These are phyloP conservation scores for Vitis cinerea DNA, from an alignment of 164 flowering plant genomes.

Conservation along the genomic window DNA sequence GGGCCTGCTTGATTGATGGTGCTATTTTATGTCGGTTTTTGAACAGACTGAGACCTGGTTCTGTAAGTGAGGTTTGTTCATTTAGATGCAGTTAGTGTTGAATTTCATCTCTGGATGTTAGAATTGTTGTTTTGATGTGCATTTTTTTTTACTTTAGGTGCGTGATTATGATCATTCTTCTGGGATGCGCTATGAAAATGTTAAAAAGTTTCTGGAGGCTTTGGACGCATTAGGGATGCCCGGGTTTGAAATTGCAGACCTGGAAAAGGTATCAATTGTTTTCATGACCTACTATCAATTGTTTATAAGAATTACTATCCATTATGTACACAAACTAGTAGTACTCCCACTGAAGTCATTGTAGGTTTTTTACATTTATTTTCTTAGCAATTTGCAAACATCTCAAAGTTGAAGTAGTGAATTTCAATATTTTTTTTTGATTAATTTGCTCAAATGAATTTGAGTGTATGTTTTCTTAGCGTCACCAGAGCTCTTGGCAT, in stretches of 20 bases:
- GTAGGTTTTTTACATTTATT: not conserved
- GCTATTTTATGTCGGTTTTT: constrained; percentile 47
- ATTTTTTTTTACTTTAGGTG: constrained; percentile 22
- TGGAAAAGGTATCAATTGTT: constrained; percentile 56
- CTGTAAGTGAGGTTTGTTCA: constrained; percentile 39
- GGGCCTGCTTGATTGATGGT: constrained; percentile 67
- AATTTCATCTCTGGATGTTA: not conserved
- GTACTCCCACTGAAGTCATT: not conserved
- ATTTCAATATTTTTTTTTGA: not conserved
- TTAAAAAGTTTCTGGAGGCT: constrained; percentile 55
- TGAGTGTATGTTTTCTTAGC: too few species aligned
- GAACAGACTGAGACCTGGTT: constrained; percentile 53
- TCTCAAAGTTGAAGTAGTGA: not conserved
- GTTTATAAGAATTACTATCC: too few species aligned
- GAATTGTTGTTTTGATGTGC: constrained; percentile 3
- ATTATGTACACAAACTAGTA: too few species aligned
- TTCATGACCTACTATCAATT: too few species aligned
- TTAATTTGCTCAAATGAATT: too few species aligned
- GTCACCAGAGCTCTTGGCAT: not conserved
- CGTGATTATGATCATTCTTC: constrained; percentile 17
- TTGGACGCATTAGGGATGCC: constrained; percentile 68
- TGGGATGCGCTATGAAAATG: constrained; percentile 29
- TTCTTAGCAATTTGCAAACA: not conserved
- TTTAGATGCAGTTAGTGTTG: too few species aligned
- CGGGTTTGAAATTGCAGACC: constrained; percentile 53